Base-by-base conservation (phyloP, 257 asterid species). In the Ophiorrhiza pumila region DNA sequence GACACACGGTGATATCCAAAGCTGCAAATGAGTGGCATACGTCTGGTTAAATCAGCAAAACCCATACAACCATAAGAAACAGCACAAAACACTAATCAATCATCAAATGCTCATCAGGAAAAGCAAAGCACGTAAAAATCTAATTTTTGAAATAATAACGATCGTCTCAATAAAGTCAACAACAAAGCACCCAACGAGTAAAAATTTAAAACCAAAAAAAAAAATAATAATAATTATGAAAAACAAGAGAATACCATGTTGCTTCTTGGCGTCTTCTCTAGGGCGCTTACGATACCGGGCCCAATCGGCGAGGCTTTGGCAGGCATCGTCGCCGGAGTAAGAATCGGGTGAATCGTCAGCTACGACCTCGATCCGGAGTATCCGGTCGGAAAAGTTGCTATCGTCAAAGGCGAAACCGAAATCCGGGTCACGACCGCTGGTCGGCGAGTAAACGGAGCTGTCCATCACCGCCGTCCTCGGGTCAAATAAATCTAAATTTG, bases 21-120 rank as follows among this genome's bases (percentile, higher is more conserved):
- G 91, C 97, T 94, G 96, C 90, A 94, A 88, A 88, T 81, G 95
- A 85, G 94, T 90, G 93, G 91, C 78, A 91, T 81, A 86, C 80
- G 91, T 87, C 97, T 88, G 96, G 84, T 92, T 87, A 87, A 90
- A 87, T 77, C 89, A 87, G 74, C 80, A 86, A 80, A 81, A 65
- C 56, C 69, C 74, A 29, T 74, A 60, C 52, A 46, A 56, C 59
- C 75, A 71, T 71, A 71, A 74, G 70, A 64, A 69, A 71, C 35
- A 11, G 74, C 31, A 65, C 14, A 56, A 71, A 62, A 41, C 3
- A 41, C 67, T n/a, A 50, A 56, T 3, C 72, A 27, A 65, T 3
- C 1, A 31, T 32, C 67, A 70, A 37, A 57, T 35, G 1, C 52
- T 42, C 20, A 25, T 25, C 60, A 68, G 50, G 10, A 37, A 49